Evolutionary conservation across 179 eudicot genomes (phyloP).

Genomic region (Beta macrorhiza): DNA sequence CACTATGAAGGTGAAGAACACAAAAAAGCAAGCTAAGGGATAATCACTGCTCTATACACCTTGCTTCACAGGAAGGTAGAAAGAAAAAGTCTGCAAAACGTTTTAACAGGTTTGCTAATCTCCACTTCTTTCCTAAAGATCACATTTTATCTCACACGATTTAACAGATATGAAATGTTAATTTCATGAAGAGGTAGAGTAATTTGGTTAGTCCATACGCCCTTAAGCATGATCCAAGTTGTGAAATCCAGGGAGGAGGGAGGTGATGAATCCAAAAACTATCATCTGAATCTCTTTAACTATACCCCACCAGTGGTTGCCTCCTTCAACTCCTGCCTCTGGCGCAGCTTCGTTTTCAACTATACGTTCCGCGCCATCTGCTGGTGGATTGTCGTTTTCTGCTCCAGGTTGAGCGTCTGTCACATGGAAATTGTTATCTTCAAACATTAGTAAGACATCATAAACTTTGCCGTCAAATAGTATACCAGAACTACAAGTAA

Average conservation of each 20-base stretch:
- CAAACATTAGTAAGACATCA: not conserved
- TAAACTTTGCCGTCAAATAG: not conserved
- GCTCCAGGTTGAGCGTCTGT: slow-evolving; percentile 64
- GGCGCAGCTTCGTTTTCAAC: slow-evolving; percentile 50
- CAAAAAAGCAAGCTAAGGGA: not conserved
- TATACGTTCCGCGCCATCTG: slow-evolving; percentile 42
- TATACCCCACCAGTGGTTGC: slow-evolving; percentile 88
- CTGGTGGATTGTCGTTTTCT: slow-evolving; percentile 55
- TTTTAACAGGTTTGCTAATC: slow-evolving; percentile 4
- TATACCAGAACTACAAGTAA: not conserved
- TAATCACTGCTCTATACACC: slow-evolving; percentile 6
- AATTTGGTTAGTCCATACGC: not conserved
- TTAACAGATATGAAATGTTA: not conserved
- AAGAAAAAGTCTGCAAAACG: not conserved
- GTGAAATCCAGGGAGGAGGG: slow-evolving; percentile 97
- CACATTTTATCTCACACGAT: not conserved
- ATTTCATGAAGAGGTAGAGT: not conserved
- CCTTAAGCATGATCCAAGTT: slow-evolving; percentile 59
- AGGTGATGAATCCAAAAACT: slow-evolving; percentile 93
- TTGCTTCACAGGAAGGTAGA: not conserved
- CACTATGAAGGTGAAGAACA: not conserved
- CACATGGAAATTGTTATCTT: not conserved
- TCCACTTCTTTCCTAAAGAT: not conserved
- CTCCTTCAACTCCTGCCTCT: slow-evolving; percentile 53
- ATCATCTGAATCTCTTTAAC: slow-evolving; percentile 93